Evolutionary conservation across 805 yeast species (phyloP).

Genomic region (Pichia pseudocactophila): DNA sequence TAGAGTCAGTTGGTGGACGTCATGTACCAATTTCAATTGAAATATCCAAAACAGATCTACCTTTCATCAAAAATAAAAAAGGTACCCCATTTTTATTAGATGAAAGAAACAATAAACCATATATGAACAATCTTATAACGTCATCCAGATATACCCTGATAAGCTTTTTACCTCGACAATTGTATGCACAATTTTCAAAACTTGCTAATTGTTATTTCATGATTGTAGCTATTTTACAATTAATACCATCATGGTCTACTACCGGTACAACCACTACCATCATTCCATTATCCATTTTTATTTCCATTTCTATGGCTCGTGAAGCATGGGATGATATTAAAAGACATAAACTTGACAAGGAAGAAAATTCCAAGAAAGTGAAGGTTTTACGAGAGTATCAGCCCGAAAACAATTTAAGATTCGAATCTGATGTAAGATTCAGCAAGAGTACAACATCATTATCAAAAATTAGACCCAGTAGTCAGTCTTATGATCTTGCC

Average conservation of each 20-base stretch:
- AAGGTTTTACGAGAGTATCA: conserved; percentile 28
- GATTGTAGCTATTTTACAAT: conserved; percentile 83
- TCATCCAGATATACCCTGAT: conserved; percentile 79
- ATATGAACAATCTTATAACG: conserved; percentile 60
- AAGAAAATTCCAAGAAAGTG: conserved; percentile 60
- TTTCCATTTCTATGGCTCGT: conserved; percentile 79
- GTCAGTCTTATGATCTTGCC: conserved; percentile 20
- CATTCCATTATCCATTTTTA: conserved; percentile 76
- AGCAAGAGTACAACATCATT: conserved; percentile 23
- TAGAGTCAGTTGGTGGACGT: conserved; percentile 63
- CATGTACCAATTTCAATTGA: conserved; percentile 56
- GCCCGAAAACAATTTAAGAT: conserved; percentile 3
- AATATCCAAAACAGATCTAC: conserved; percentile 26
- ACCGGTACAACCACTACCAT: conserved; percentile 95
- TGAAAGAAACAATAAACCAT: conserved; percentile 58
- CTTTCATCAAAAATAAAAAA: conserved; percentile 23
- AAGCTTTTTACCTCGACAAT: conserved; percentile 80
- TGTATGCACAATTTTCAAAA: conserved; percentile 86
- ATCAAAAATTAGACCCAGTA: conserved; percentile 21
- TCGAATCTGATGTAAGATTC: conserved; percentile 13
- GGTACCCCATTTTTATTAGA: conserved; percentile 42
- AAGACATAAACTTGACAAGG: conserved; percentile 76
- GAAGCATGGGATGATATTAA: conserved; percentile 93
- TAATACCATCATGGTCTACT: conserved; percentile 96
- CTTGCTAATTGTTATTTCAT: conserved; percentile 87